These are phyloP conservation scores for Paramecium octaurelia DNA, from an alignment of 73 alveolate genomes.

Conservation along the genomic window DNA sequence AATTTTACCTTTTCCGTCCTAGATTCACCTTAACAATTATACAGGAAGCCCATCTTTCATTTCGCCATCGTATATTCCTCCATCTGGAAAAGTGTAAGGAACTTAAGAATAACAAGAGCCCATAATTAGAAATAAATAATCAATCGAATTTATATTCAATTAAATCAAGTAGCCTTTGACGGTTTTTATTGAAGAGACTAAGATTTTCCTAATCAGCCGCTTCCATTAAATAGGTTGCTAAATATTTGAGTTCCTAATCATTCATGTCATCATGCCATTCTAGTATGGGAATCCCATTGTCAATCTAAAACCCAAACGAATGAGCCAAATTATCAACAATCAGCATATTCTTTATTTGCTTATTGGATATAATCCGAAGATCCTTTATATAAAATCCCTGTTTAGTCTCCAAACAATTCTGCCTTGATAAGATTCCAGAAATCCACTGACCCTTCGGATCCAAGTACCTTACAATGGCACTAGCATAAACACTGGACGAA, in stretches of 20 bases:
- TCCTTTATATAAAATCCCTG: constrained; percentile 92
- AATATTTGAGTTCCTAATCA: constrained; percentile 81
- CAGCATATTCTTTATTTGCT: constrained; percentile 77
- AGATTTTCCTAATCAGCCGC: neutral
- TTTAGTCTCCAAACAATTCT: constrained; percentile 86
- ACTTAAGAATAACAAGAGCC: neutral
- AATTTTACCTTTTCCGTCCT: constrained; percentile 39
- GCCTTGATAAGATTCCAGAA: constrained; percentile 81
- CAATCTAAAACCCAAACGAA: constrained; percentile 86
- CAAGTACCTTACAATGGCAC: constrained; percentile 85
- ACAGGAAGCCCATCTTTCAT: constrained; percentile 15
- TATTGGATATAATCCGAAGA: constrained; percentile 82
- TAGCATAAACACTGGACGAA: constrained; percentile 94
- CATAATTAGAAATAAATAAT: neutral
- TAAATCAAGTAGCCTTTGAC: neutral
- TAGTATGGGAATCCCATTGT: constrained; percentile 84
- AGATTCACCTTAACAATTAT: neutral
- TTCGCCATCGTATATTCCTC: neutral
- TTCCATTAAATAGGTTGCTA: constrained; percentile 68
- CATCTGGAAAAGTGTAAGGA: neutral
- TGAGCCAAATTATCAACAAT: constrained; percentile 92
- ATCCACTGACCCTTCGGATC: constrained; percentile 89
- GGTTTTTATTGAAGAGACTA: neutral
- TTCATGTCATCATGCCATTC: constrained; percentile 73
- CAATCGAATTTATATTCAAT: neutral